Evolutionary conservation across 2,329 filamentous ascomycete species (phyloP), one percentile per base, ranked within the genome.

Genomic region (Simplicillium aogashimaense): DNA sequence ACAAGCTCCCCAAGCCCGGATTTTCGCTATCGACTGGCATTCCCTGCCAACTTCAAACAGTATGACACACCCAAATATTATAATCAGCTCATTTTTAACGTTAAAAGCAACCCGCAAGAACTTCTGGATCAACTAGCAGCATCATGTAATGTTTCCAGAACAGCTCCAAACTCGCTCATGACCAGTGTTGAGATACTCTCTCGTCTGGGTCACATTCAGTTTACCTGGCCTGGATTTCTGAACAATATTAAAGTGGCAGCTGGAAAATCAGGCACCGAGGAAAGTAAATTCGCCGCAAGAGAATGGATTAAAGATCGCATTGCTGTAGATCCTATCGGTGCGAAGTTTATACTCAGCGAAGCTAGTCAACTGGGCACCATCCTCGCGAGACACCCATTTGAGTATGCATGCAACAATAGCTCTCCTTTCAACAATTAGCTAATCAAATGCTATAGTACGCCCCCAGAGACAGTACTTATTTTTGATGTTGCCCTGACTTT

Each of bases 191-290:
- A 29, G n/a, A 35, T 35, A 9, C 35, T 41, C 7, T 41, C 39
- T 7, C 39, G 37, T 34, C 16, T 41, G 8, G 39, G 35, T 18
- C 39, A 41, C 11, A 34, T 41, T 17, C 39, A 41, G 35, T 41
- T 41, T 15, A 41, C 39, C 12, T 41, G 39, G 39, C 39, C 39
- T 13, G 34, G 35, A 34, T 41, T 41, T 29, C 16, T 41, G 12
- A 41, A 41, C 35, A 37, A 37, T 18, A 14, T 37, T 10, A 41
- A 41, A 17, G 29, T 41, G 12, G 39, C 35, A 14, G 39, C 39
- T 6, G 39, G 35, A 7, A 41, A 41, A 35, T 41, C 35, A 2
- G 39, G 39, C 9, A 41, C 39, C 7, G 39, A 41, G 16, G 35
- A 41, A 12, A 41, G 39, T 35, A 41, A 41, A 10, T 7, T 35